Evolutionary conservation across 2,329 filamentous ascomycete genomes (phyloP).

Genomic region (Salinomyces thailandicus): DNA sequence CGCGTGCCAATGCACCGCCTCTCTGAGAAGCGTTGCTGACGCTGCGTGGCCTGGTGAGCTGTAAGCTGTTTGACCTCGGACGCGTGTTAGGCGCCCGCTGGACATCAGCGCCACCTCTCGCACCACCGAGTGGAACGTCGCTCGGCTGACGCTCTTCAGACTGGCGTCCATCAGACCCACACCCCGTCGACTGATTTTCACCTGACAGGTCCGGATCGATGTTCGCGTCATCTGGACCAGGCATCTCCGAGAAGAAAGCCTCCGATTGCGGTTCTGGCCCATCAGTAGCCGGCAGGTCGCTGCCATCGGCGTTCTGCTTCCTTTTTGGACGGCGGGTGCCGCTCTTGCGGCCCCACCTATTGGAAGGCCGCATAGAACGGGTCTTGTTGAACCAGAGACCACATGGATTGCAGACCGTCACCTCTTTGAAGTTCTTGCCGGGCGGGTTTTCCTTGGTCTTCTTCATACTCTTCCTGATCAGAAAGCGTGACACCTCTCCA

Average conservation of each 20-base stretch:
- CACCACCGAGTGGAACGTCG: neutral
- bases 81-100: slow-evolving; percentile 24
- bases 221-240: slow-evolving; percentile 15
- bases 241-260: slow-evolving; percentile 22
- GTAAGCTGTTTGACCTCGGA: slow-evolving; percentile 39
- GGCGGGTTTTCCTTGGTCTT: slow-evolving; percentile 25
- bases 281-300: slow-evolving; percentile 16
- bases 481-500: slow-evolving; percentile 55
- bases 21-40: slow-evolving; percentile 17
- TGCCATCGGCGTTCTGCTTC: slow-evolving; percentile 12
- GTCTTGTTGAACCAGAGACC: slow-evolving; percentile 91
- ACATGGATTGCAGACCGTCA: slow-evolving; percentile 86
- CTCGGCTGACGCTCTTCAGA: slow-evolving; percentile 7
- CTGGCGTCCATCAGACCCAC: neutral
- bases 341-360: slow-evolving; percentile 59
- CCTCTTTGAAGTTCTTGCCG: slow-evolving; percentile 49
- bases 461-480: slow-evolving; percentile 71
- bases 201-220: slow-evolving; percentile 2
- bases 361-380: slow-evolving; percentile 68
- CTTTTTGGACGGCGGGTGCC: slow-evolving; percentile 19
- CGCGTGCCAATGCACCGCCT: slow-evolving; percentile 37
- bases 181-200: neutral
- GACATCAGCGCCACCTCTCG: slow-evolving; percentile 1
- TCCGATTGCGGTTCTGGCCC: slow-evolving; percentile 23
- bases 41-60: slow-evolving; percentile 18